A percentile compares a stretch with the other conserved stretches of the same genome.
Conservation (phyloP, 208 protist genomes). For the Crithidia brevicula region DNA sequence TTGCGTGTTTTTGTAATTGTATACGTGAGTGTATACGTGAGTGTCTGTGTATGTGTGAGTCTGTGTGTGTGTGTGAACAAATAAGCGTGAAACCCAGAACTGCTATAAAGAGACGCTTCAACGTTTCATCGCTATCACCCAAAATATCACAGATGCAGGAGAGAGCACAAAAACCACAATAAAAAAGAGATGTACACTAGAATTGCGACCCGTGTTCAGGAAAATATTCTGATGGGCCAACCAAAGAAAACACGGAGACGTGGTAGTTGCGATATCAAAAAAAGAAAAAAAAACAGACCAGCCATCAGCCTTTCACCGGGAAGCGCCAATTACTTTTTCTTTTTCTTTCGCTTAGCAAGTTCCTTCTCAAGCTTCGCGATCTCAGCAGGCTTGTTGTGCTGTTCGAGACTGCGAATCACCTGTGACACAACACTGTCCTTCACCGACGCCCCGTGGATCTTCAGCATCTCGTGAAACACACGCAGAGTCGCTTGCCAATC, state of each 20-base stretch:
- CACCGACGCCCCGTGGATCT: slow-evolving; percentile 61
- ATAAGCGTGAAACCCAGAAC: background rate
- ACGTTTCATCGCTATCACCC: background rate
- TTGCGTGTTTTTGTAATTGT: too few species aligned
- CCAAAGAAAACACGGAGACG: background rate
- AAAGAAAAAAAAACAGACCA: slow-evolving; percentile 6
- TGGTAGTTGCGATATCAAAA: background rate
- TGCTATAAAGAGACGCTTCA: background rate
- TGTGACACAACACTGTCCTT: slow-evolving; percentile 83
- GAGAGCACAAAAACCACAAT: background rate
- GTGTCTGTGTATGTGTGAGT: too few species aligned
- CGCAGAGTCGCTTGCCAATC: slow-evolving; percentile 69
- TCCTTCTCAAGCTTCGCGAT: slow-evolving; percentile 77
- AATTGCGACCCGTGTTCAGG: too few species aligned
- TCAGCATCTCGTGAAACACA: slow-evolving; percentile 78
- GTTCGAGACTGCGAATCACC: slow-evolving; percentile 73
- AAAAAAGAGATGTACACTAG: slow-evolving; percentile 1
- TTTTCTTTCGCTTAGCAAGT: slow-evolving; percentile 69
- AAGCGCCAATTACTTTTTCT: slow-evolving; percentile 31
- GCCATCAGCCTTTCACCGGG: background rate
- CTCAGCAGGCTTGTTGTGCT: slow-evolving; percentile 64
- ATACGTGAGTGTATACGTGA: too few species aligned
- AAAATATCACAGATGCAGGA: background rate
- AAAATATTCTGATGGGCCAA: too few species aligned
- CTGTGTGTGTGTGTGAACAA: too few species aligned